Percentiles rank a stretch among this genome's conserved stretches.
phyloP scores from a whole-genome alignment of 805 yeast genomes.

The Starmerella powellii region DNA sequence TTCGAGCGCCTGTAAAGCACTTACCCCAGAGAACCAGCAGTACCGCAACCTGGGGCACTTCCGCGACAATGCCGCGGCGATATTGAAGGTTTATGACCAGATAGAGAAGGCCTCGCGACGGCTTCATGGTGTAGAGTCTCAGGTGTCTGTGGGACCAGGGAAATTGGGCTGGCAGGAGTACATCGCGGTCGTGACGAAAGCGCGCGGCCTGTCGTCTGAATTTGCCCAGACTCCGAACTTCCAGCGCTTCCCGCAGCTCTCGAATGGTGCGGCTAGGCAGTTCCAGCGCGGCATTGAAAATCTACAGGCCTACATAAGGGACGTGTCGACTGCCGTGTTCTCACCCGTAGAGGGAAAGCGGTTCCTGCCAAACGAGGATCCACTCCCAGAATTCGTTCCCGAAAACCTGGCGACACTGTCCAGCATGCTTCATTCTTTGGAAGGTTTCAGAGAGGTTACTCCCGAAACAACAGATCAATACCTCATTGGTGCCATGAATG shows the following conservation, averaged over 20 bases:
- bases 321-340: conserved; percentile 33
- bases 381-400: conserved; percentile 3
- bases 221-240: conserved; percentile 19
- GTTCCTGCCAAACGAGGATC: conserved; percentile 27
- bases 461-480: conserved; percentile 21
- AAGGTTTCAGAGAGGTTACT: conserved; percentile 7
- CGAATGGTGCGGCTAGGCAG: conserved; percentile 11
- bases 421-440: conserved; percentile 6
- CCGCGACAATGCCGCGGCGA: conserved; percentile 20
- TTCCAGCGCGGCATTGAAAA: conserved; percentile 10
- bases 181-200: conserved; percentile 4
- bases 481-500: conserved; percentile 17
- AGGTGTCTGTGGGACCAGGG: conserved; percentile 17
- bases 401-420: conserved; percentile 28
- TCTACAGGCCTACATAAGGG: conserved; percentile 20
- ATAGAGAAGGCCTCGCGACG: conserved; percentile 34
- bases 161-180: conserved; percentile 17
- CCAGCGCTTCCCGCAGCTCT: conserved; percentile 20
- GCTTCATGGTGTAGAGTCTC: conserved; percentile 19
- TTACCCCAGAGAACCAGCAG: conserved; percentile 59
- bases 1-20: conserved; percentile 44
- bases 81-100: conserved; percentile 24
- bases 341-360: conserved; percentile 38
- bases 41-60: conserved; percentile 38
- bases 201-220: conserved; percentile 4